Evolutionary conservation across 805 yeast genomes (phyloP).

Genomic region (Yarrowia osloensis): DNA sequence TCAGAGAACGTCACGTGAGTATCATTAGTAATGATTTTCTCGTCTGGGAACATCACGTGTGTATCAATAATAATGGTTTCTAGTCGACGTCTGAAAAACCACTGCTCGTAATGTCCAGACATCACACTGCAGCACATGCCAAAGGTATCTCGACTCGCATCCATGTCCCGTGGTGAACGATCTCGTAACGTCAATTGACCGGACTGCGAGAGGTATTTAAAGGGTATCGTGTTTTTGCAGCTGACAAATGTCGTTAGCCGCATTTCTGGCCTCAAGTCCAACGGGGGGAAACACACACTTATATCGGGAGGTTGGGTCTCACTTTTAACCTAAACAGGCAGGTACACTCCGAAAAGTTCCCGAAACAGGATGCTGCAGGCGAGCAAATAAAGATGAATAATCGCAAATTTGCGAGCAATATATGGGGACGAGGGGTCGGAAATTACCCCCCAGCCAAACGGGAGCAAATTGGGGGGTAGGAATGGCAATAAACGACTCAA

Average conservation of each 20-base stretch:
- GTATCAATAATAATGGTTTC: too few species aligned
- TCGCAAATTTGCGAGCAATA: conserved; percentile 10
- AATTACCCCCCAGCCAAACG: background rate
- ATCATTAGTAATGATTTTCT: too few species aligned
- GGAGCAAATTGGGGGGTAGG: background rate
- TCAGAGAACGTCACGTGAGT: too few species aligned
- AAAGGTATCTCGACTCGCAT: too few species aligned
- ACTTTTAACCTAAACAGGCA: conserved; percentile 24
- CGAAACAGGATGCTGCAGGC: conserved; percentile 21
- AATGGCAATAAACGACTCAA: too few species aligned
- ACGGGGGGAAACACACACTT: background rate
- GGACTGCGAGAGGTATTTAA: background rate
- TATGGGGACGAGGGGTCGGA: background rate
- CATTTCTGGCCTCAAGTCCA: background rate
- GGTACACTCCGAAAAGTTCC: conserved; percentile 3
- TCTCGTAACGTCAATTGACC: too few species aligned
- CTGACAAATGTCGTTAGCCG: background rate
- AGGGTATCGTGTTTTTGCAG: background rate
- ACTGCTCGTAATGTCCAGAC: too few species aligned
- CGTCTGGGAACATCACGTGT: too few species aligned
- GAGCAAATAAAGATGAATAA: conserved; percentile 20
- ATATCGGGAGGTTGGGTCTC: background rate
- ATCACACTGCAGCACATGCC: too few species aligned
- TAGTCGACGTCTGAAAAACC: too few species aligned
- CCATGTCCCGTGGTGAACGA: too few species aligned